A percentile compares a stretch with the other conserved stretches of the same genome.
phyloP scores from a whole-genome alignment of 176 grass and related monocot genomes.

The Phragmites australis region DNA sequence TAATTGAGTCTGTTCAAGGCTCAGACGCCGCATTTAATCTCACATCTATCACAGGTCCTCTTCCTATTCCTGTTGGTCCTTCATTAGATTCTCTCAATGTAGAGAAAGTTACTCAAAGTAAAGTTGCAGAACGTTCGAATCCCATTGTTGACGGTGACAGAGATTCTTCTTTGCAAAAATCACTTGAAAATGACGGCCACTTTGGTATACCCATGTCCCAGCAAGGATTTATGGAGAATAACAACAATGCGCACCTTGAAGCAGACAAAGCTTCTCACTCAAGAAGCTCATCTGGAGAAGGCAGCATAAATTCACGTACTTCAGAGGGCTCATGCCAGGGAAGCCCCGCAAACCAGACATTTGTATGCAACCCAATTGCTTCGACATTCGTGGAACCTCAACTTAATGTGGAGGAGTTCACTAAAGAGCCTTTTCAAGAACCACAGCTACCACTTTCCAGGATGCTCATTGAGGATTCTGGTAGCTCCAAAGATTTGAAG shows the following conservation, averaged over 20 bases:
- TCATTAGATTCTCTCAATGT: conserved; percentile 50
- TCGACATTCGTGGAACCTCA: conserved; percentile 46
- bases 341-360: conserved; percentile 53
- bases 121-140: conserved; percentile 51
- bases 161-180: conserved; percentile 35
- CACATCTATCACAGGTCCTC: conserved; percentile 67
- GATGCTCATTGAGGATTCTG: conserved; percentile 73
- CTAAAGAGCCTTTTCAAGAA: conserved; percentile 54
- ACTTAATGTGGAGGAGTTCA: conserved; percentile 39
- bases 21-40: conserved; percentile 71
- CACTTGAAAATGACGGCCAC: conserved; percentile 36
- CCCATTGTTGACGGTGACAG: conserved; percentile 17
- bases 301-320: conserved; percentile 65
- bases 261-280: conserved; percentile 62
- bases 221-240: conserved; percentile 41
- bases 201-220: conserved; percentile 35
- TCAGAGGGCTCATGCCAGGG: conserved; percentile 81
- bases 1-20: conserved; percentile 96
- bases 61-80: conserved; percentile 61
- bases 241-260: conserved; percentile 44
- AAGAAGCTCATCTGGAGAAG: conserved; percentile 78
- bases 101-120: conserved; percentile 54
- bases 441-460: conserved; percentile 45
- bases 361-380: conserved; percentile 54
- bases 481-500: conserved; percentile 85